These are phyloP conservation scores for Pseudocercospora eumusae DNA, from an alignment of 2,329 filamentous ascomycete genomes.

Conservation along the genomic window DNA sequence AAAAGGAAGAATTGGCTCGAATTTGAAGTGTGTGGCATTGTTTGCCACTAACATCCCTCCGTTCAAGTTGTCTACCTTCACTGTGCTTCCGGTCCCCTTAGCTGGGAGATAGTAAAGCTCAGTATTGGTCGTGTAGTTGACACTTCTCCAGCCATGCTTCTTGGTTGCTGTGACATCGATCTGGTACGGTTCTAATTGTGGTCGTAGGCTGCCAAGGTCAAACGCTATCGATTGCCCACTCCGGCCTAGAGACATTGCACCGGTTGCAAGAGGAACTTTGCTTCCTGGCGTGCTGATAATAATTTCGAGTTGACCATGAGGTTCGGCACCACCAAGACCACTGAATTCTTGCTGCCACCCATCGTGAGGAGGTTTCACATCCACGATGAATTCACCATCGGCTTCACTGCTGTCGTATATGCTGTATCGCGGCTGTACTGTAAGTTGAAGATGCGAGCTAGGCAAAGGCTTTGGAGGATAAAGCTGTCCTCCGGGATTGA, in stretches of 20 bases:
- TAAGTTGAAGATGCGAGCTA: slow-evolving; percentile 46
- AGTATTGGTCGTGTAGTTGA: slow-evolving; percentile 40
- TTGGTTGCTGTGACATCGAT: slow-evolving; percentile 39
- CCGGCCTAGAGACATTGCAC: neutral
- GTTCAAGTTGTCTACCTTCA: slow-evolving; percentile 51
- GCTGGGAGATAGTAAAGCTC: slow-evolving; percentile 47
- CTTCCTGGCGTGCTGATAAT: slow-evolving; percentile 21
- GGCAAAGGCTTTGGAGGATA: slow-evolving; percentile 42
- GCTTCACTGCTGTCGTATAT: slow-evolving; percentile 51
- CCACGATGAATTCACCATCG: slow-evolving; percentile 46
- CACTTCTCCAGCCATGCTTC: neutral
- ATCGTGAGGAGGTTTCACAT: slow-evolving; percentile 44
- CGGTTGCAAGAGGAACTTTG: neutral
- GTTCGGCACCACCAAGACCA: slow-evolving; percentile 16
- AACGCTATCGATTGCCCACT: slow-evolving; percentile 39
- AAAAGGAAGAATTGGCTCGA: slow-evolving; percentile 49
- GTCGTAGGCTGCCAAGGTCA: slow-evolving; percentile 35
- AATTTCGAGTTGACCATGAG: slow-evolving; percentile 20
- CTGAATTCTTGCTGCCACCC: slow-evolving; percentile 29
- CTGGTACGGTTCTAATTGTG: slow-evolving; percentile 40
- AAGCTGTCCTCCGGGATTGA: slow-evolving; percentile 53
- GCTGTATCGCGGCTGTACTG: slow-evolving; percentile 51
- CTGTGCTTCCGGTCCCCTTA: slow-evolving; percentile 48
- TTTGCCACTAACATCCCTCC: slow-evolving; percentile 50
- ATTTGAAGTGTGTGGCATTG: slow-evolving; percentile 35